These are phyloP conservation scores for Tulasnella sp. DNA, from an alignment of 768 basidiomycete genomes.

Conservation along the genomic window DNA sequence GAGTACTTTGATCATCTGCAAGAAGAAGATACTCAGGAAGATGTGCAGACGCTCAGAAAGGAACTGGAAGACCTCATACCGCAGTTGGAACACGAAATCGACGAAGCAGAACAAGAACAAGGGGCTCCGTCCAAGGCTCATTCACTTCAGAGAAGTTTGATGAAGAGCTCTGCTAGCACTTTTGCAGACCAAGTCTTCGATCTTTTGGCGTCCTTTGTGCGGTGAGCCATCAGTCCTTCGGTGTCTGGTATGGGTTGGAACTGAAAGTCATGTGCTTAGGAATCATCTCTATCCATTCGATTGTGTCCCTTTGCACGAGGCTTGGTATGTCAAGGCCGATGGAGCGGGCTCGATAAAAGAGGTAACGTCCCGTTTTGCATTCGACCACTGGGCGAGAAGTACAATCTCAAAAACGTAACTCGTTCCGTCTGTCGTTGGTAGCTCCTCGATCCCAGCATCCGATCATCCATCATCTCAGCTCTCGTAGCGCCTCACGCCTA, in stretches of 20 bases:
- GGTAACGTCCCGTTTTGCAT: neutral
- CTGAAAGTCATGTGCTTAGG: neutral
- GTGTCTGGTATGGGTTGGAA: neutral
- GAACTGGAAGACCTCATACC: neutral
- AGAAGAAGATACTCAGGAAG: neutral
- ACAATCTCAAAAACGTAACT: neutral
- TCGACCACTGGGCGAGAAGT: neutral
- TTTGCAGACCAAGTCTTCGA: neutral
- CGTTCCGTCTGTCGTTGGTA: neutral
- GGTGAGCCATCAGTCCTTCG: neutral
- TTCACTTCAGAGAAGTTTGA: neutral
- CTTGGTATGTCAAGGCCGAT: neutral
- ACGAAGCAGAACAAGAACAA: neutral
- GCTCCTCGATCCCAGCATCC: constrained; percentile 9
- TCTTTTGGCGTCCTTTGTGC: neutral
- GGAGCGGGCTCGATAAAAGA: neutral
- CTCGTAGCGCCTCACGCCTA: neutral
- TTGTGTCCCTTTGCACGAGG: neutral
- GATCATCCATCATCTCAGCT: constrained; percentile 5
- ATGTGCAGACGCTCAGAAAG: neutral
- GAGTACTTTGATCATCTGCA: neutral
- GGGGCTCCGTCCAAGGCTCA: neutral
- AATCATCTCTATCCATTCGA: neutral
- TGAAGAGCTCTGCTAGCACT: neutral
- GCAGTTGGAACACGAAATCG: neutral